Evolutionary conservation across 305 asterid genomes (phyloP).

Genomic region (Vinca major): DNA sequence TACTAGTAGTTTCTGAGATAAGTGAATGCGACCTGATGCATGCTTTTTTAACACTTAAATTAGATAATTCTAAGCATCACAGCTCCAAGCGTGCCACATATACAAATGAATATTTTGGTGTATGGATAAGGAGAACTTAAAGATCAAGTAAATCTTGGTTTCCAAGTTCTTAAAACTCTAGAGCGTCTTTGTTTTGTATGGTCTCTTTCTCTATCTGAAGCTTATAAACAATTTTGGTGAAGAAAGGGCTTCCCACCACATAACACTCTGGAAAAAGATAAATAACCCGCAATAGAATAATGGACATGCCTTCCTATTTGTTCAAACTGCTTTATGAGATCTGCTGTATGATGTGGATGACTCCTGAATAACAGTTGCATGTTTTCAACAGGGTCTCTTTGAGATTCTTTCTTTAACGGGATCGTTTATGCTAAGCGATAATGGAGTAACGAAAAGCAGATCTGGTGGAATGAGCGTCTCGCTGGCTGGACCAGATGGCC

Average conservation of each 20-base stretch:
- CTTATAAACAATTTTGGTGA: not conserved
- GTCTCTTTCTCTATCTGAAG: not conserved
- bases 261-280: not conserved
- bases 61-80: not conserved
- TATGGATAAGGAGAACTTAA: not conserved
- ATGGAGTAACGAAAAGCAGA: conserved; percentile 66
- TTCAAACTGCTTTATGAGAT: not conserved
- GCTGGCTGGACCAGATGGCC: conserved; percentile 91
- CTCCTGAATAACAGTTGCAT: conserved; percentile 5
- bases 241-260: not conserved
- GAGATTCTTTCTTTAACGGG: conserved; percentile 80
- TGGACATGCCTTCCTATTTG: not conserved
- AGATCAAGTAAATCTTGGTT: not conserved
- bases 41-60: not conserved
- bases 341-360: not conserved
- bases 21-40: not conserved
- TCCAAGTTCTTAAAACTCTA: not conserved
- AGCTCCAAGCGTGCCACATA: not conserved
- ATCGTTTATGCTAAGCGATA: conserved; percentile 71
- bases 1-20: not conserved
- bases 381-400: conserved; percentile 60
- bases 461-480: conserved; percentile 91
- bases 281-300: not conserved
- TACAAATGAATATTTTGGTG: not conserved
- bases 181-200: not conserved